These are phyloP conservation scores for Sequoia sempervirens DNA, from an alignment of 75 land plant genomes.

Conservation along the genomic window DNA sequence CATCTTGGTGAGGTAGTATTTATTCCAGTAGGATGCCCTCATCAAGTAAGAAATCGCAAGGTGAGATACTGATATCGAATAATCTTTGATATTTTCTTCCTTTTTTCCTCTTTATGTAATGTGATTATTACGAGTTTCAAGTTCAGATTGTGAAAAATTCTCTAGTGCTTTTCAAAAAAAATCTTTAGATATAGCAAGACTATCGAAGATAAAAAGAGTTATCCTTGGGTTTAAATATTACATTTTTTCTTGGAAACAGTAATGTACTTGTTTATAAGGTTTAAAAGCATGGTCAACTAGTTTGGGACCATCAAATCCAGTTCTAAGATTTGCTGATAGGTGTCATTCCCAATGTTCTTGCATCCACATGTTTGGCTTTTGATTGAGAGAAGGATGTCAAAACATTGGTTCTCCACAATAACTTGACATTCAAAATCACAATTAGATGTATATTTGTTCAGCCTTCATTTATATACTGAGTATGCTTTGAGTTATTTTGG, in stretches of 20 bases:
- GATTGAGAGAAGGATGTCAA: not conserved
- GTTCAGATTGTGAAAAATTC: not conserved
- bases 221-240: not conserved
- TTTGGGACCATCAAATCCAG: not conserved
- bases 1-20: conserved; percentile 58
- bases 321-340: not conserved
- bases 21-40: conserved; percentile 77
- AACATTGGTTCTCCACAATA: not conserved
- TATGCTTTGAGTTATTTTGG: not conserved
- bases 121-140: not conserved
- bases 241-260: not conserved
- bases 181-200: too few relatives aligned
- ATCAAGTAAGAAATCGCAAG: conserved; percentile 63
- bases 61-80: conserved; percentile 9
- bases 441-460: not conserved
- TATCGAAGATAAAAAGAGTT: not conserved
- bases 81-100: not conserved
- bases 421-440: not conserved
- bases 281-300: not conserved
- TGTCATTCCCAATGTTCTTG: not conserved
- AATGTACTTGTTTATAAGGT: not conserved
- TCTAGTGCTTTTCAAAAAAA: not conserved
- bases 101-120: not conserved
- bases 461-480: not conserved
- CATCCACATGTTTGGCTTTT: not conserved